Evolutionary conservation across 306 rosid genomes (phyloP), one percentile per base, ranked within the genome.

Genomic region (Casuarina glauca): DNA sequence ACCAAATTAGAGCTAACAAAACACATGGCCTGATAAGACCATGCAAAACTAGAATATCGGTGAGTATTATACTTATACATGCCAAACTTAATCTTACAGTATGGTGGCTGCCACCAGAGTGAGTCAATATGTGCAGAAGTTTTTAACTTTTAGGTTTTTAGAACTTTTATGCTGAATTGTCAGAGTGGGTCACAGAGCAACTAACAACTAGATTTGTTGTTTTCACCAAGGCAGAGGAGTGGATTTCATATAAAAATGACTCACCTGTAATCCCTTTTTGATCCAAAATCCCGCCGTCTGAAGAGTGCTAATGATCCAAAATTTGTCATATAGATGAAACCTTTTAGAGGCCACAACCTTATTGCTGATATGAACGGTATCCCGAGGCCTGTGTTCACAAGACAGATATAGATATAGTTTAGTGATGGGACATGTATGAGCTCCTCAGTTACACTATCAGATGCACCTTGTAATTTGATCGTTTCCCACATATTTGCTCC

Each of bases 341-440:
- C 75, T 1, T 41, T 26, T 81, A 89, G 54, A 64, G 74, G 72
- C 76, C 91, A 79, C 5, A 89, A 79, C 77, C 85, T 87, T 69
- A 89, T 53, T 26, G 84, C 78, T 12, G 93, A 85, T 55, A 89
- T 67, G 68, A 89, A 83, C 1, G 89, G 91, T 48, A 77, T 82
- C 32, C 91, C 88, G 8, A 15, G 66, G 3, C 86, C 87, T 3
- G 76, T 84, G 77, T 87, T 85, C 58, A 82, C 90, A 2, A 89
- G 75, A 80, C 93, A 89, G 0, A 77, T 44, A 19, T 74, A 32
- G 8, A 90, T 32, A 32, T 81, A 80, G 42, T 85, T 55, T 8
- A n/a, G 44, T 9, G 80, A 32, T 3, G 89, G 85, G 3, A 70
- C 26, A 73, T 90, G 79, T 16, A 90, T 79, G 17, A 87, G 55